A percentile compares a stretch with the other conserved stretches of the same genome.
phyloP scores from a whole-genome alignment of 2,329 filamentous ascomycete genomes.

The Penicillium sclerotiorum region DNA sequence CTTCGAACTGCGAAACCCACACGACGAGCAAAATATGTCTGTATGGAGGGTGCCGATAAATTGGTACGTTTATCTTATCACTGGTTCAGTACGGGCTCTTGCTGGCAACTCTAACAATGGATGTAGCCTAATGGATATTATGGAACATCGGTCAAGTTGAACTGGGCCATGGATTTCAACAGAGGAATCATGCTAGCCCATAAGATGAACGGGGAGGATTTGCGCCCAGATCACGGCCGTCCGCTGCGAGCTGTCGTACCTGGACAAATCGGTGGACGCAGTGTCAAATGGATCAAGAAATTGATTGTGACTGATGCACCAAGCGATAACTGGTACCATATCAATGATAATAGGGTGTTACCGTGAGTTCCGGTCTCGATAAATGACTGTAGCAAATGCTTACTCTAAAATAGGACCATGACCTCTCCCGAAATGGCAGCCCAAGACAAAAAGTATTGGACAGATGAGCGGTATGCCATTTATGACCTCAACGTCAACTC shows the following conservation, averaged over 20 bases:
- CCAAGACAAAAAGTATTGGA: slow-evolving; percentile 76
- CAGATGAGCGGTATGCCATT: slow-evolving; percentile 86
- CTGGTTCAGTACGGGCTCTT: too few species aligned
- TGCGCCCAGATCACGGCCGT: slow-evolving; percentile 83
- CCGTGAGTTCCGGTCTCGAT: slow-evolving; percentile 52
- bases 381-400: slow-evolving; percentile 1
- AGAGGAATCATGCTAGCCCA: slow-evolving; percentile 84
- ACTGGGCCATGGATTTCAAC: slow-evolving; percentile 83
- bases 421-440: slow-evolving; percentile 79
- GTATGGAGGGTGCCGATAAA: slow-evolving; percentile 88
- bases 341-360: slow-evolving; percentile 88
- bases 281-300: slow-evolving; percentile 88
- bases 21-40: slow-evolving; percentile 76
- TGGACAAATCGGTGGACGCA: slow-evolving; percentile 87
- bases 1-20: slow-evolving; percentile 68
- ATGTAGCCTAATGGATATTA: slow-evolving; percentile 78
- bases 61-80: slow-evolving; percentile 49
- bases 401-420: slow-evolving; percentile 60
- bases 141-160: slow-evolving; percentile 83
- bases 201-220: slow-evolving; percentile 83
- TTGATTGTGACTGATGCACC: slow-evolving; percentile 76
- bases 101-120: background rate
- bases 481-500: slow-evolving; percentile 91
- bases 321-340: slow-evolving; percentile 94
- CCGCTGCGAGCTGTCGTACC: slow-evolving; percentile 82